Percentiles rank a stretch among this genome's conserved stretches.
Conservation (phyloP, 2,329 filamentous ascomycete species). For the Alternaria novae-zelandiae region DNA sequence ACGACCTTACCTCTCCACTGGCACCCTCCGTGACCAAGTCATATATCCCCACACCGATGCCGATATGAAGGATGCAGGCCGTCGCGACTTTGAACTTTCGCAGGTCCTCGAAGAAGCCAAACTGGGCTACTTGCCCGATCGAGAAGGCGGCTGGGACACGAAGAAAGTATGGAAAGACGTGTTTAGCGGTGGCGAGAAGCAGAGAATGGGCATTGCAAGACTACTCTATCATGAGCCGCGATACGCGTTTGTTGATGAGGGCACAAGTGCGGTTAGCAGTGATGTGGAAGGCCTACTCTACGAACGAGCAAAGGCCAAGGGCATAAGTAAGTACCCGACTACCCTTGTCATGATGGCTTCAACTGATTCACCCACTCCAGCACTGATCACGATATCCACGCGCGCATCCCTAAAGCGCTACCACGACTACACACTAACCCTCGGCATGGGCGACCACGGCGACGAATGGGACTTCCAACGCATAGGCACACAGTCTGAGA, state of each 20-base stretch:
- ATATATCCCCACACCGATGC: conserved; percentile 96
- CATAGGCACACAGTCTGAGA: conserved; percentile 92
- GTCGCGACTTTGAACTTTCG: conserved; percentile 78
- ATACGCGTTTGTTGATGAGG: conserved; percentile 95
- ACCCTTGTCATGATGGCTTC: background rate
- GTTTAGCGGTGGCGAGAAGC: conserved; percentile 95
- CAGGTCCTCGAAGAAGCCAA: conserved; percentile 80
- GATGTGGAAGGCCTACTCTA: conserved; percentile 95
- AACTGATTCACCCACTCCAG: conserved; percentile 49
- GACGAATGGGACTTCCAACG: conserved; percentile 91
- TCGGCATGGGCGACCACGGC: conserved; percentile 81
- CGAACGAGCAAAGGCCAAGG: conserved; percentile 88
- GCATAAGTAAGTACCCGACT: conserved; percentile 74
- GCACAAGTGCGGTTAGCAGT: conserved; percentile 89
- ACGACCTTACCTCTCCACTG: conserved; percentile 87
- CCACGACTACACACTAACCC: conserved; percentile 86
- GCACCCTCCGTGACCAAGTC: conserved; percentile 93
- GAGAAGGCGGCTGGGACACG: conserved; percentile 96
- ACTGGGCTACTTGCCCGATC: conserved; percentile 85
- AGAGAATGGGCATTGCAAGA: conserved; percentile 88
- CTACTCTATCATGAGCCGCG: conserved; percentile 92
- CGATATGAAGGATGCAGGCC: conserved; percentile 85
- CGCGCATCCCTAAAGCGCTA: conserved; percentile 94
- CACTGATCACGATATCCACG: conserved; percentile 93
- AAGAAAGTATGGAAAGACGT: conserved; percentile 99